Evolutionary conservation across 2,329 filamentous ascomycete genomes (phyloP).

Genomic region (Hymenoscyphus occultus): DNA sequence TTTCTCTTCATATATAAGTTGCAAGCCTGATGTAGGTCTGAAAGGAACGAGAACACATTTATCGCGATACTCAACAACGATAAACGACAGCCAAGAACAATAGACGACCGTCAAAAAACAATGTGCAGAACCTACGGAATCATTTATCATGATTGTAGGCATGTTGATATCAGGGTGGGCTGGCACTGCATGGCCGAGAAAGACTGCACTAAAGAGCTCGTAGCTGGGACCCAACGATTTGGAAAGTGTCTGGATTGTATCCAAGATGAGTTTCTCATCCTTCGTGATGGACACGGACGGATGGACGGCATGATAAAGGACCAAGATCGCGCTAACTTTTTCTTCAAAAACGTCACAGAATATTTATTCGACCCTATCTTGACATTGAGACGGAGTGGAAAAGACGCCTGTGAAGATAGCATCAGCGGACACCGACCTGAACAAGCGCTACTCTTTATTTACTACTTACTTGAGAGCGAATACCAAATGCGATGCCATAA

Average conservation of each 20-base stretch:
- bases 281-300: neutral
- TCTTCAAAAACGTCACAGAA: neutral
- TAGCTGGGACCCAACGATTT: neutral
- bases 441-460: neutral
- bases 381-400: neutral
- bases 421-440: neutral
- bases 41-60: too few relatives aligned
- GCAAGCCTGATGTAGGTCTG: too few relatives aligned
- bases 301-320: neutral
- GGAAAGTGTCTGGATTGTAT: neutral
- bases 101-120: neutral
- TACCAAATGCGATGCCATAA: neutral
- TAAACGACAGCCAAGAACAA: neutral
- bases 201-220: neutral
- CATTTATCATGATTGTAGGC: neutral
- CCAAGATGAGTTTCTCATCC: neutral
- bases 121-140: constrained; percentile 2
- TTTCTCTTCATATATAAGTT: too few relatives aligned
- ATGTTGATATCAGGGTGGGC: neutral
- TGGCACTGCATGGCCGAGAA: neutral
- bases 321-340: neutral
- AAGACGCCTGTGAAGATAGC: neutral
- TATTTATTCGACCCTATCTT: neutral
- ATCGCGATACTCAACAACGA: neutral
- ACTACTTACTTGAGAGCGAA: neutral